These are phyloP conservation scores for Brassica rapa DNA, from an alignment of 345 rosid species.

Conservation along the genomic window DNA sequence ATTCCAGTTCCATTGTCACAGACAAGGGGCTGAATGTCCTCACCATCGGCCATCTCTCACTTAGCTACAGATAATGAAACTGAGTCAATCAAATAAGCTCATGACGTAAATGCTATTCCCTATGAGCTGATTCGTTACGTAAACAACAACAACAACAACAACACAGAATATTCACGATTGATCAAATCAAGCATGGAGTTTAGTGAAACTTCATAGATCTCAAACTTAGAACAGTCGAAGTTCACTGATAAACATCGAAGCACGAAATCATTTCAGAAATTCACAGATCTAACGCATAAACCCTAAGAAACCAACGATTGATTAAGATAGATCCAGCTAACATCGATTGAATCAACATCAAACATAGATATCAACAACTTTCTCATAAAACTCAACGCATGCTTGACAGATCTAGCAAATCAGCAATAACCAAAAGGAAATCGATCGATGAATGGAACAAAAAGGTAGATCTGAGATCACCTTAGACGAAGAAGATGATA, in stretches of 20 bases:
- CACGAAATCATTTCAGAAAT: conserved; percentile 1
- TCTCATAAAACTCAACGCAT: conserved; percentile 15
- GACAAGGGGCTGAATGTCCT: conserved; percentile 82
- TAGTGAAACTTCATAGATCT: conserved; percentile 12
- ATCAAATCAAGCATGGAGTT: background rate
- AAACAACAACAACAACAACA: background rate
- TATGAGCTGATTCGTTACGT: background rate
- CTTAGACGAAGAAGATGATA: conserved; percentile 17
- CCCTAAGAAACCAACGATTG: conserved; percentile 4
- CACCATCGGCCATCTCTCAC: conserved; percentile 82
- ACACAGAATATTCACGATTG: background rate
- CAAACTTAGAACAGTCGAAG: background rate
- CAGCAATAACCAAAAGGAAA: background rate
- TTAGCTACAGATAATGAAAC: background rate
- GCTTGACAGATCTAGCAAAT: conserved; percentile 30
- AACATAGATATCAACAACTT: conserved; percentile 4
- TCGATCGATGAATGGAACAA: background rate
- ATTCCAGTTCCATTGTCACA: conserved; percentile 76
- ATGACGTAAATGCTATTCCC: background rate
- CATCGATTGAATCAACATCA: background rate
- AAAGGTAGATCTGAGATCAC: conserved; percentile 31
- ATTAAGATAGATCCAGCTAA: conserved; percentile 9
- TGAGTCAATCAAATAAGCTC: background rate
- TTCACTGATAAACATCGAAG: background rate
- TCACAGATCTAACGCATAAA: conserved; percentile 27